Conservation (phyloP, 148 eudicot genomes). For the Chenopodium formosanum region DNA sequence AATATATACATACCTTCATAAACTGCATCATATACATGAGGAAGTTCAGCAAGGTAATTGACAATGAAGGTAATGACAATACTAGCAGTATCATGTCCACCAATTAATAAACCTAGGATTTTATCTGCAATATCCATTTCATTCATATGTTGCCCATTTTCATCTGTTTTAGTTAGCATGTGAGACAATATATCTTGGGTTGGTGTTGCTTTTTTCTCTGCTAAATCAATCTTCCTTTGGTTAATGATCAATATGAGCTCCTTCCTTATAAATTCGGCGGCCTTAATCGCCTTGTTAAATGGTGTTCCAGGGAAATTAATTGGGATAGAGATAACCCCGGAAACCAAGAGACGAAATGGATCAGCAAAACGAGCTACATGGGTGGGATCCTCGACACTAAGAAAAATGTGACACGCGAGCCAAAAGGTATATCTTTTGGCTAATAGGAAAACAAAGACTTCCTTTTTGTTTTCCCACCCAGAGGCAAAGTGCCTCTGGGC, state of each 20-base stretch:
- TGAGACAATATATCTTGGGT: constrained; percentile 33
- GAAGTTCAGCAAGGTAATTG: constrained; percentile 40
- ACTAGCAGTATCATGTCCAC: constrained; percentile 47
- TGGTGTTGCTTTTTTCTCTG: constrained; percentile 15
- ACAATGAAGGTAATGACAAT: constrained; percentile 35
- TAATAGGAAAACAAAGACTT: constrained; percentile 49
- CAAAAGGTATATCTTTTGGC: constrained; percentile 31
- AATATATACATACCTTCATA: constrained; percentile 24
- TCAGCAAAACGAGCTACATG: constrained; percentile 27
- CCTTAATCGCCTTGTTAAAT: constrained; percentile 38
- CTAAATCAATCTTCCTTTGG: constrained; percentile 34
- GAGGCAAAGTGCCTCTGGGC: constrained; percentile 49
- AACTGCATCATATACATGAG: constrained; percentile 31
- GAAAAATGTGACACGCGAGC: constrained; percentile 29
- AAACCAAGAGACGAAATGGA: constrained; percentile 26
- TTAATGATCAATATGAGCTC: constrained; percentile 29
- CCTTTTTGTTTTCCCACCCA: constrained; percentile 31
- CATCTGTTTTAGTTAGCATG: constrained; percentile 28
- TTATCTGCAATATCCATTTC: constrained; percentile 39
- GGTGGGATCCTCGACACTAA: constrained; percentile 32
- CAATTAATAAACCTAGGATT: constrained; percentile 37
- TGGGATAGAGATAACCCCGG: constrained; percentile 37
- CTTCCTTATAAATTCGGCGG: constrained; percentile 30
- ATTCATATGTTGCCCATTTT: constrained; percentile 28
- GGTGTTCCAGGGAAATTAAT: constrained; percentile 45